Conservation (phyloP, 176 grass and related monocot genomes). For the Raddia guianensis region DNA sequence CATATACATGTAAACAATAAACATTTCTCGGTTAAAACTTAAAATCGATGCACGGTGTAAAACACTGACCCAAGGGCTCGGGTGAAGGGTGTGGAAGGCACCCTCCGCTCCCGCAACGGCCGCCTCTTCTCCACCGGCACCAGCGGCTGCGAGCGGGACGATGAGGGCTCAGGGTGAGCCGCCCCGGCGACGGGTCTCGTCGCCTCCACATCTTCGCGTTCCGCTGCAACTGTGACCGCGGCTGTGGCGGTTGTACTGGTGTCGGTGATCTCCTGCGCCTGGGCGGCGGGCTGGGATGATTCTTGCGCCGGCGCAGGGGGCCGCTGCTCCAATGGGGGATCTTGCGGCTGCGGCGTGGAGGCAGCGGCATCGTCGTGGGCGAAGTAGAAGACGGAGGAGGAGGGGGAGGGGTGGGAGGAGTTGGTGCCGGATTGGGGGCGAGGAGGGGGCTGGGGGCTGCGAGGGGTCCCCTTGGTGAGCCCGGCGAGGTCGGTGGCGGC, state of each 20-base stretch:
- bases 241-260: neutral
- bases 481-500: constrained; percentile 74
- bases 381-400: constrained; percentile 74
- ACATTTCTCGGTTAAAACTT: constrained; percentile 21
- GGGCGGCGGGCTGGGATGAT: neutral
- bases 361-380: constrained; percentile 19
- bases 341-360: neutral
- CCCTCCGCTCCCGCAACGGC: constrained; percentile 73
- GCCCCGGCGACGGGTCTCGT: neutral
- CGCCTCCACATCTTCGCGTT: constrained; percentile 12
- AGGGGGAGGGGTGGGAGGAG: constrained; percentile 4
- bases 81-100: constrained; percentile 82
- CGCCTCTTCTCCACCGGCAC: constrained; percentile 55
- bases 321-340: constrained; percentile 29
- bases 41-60: neutral
- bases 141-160: neutral
- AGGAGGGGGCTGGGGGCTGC: constrained; percentile 33
- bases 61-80: constrained; percentile 84
- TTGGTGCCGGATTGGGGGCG: constrained; percentile 18
- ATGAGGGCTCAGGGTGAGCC: constrained; percentile 1
- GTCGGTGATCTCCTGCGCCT: constrained; percentile 20
- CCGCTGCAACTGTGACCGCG: neutral
- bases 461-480: constrained; percentile 67
- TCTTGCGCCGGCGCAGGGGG: constrained; percentile 26
- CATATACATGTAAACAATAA: constrained; percentile 5